Base-by-base conservation (phyloP, 192 early-diverging fungal species). In the Coemansia sp. region DNA sequence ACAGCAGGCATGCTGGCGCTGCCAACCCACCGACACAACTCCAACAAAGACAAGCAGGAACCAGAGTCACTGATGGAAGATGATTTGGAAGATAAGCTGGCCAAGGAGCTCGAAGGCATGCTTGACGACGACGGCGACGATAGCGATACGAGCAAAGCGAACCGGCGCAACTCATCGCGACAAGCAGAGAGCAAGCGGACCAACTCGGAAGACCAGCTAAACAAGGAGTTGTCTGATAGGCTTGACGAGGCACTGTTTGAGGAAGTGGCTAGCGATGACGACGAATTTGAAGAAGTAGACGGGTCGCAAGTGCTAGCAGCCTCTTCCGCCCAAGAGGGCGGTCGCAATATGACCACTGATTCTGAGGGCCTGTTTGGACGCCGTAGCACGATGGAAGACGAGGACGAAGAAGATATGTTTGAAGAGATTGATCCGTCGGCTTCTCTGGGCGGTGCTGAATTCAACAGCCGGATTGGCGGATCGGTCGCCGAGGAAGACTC, bases 281-380 rank as follows among this genome's bases (percentile, higher is more conserved):
- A 76, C 43, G 67, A 66, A 30, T 76, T 76, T 52, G 74, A 76
- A 21, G 74, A 66, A 10, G 66, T 76, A 21, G 67, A 70, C 41
- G 41, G 50, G 18, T 40, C 62, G 4, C 53, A 66, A 47, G 64
- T 69, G 11, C 37, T 63, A 7, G 53, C 31, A 41, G 56, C 44
- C 51, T 17, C 6, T 8, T 34, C 28, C 20, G 20, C 40, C 16
- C 51, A 11, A 11, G 20, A 53, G 6, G n/a, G 47, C 5, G 11
- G 31, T 32, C 44, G 47, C 28, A 30, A 32, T 31, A 32, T 23
- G 45, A 28, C 47, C 16, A 18, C 11, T 9, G 65, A 68, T 1
- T 23, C 45, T 15, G 60, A 58, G 20, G 44, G 56, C 3, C 26
- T 64, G 34, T 43, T 48, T 2, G 69, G 56, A 28, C 40, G 36